Evolutionary conservation across 495 filamentous ascomycete genomes (phyloP), one percentile per base, ranked within the genome.

Genomic region (Aspergillus wentii): DNA sequence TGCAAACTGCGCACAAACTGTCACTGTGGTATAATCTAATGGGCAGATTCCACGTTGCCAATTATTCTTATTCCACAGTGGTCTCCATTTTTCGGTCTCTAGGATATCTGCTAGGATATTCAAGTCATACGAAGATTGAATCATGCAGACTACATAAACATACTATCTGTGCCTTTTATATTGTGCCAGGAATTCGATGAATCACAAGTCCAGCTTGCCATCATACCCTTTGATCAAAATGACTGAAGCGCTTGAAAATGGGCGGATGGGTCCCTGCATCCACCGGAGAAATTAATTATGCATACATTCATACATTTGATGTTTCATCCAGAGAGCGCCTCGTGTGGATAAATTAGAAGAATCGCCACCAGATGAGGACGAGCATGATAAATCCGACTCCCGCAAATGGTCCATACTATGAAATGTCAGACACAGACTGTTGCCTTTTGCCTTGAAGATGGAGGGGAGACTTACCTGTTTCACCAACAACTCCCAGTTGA

Each of bases 401-500:
- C 20, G 75, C 90, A 56, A 96, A 79, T 19, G 91, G 91, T 16
- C 88, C 91, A 52, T 97, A 97, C 82, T 83, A 47, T 40, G 20
- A 41, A 4, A 33, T 37, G 38, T 65, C 46, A 65, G 60, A 47
- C 8, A 1, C 28, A 30, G 7, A 6, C 26, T 17, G 8, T 33
- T n/a, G 9, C 13, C 22, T 22, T 8, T 17, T 27, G 18, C 27
- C n/a, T 16, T 8, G 14, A 34, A 23, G 30, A 28, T 17, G 28
- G 10, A 28, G 30, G 42, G 27, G n/a, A 27, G 32, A 39, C 74
- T 64, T 51, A 82, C 79, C 71, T 97, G 92, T 70, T 95, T 97
- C 33, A 96, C 33, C 62, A 99, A 66, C 66, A 95, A 62, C 55
- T 99, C 92, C 92, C 92, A 99, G 60, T 99, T 99, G 49, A 99